Evolutionary conservation across 2,329 filamentous ascomycete species (phyloP).

Genomic region (Ophidiomyces ophidiicola): DNA sequence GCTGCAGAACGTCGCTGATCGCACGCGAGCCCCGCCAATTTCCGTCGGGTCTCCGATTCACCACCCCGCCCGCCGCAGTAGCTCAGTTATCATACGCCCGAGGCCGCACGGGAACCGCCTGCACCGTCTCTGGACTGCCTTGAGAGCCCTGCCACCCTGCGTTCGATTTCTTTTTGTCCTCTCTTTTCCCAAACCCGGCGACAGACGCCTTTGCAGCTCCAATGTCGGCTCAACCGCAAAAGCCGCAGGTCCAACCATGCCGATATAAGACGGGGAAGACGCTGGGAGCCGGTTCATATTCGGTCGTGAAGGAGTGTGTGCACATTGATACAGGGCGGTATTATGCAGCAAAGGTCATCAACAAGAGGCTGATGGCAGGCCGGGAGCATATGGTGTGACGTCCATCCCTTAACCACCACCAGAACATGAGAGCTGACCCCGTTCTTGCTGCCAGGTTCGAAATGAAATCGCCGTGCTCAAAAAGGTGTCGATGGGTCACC

Average conservation of each 20-base stretch:
- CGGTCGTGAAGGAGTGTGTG: conserved; percentile 96
- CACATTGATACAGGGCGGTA: conserved; percentile 96
- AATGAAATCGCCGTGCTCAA: conserved; percentile 98
- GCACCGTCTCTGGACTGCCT: no score
- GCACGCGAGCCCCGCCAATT: background rate
- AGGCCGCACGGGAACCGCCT: no score
- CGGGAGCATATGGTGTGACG: conserved; percentile 81
- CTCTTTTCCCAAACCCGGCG: background rate
- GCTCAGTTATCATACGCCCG: no score
- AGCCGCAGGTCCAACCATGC: conserved; percentile 75
- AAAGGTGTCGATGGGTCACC: conserved; percentile 96
- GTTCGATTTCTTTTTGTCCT: no score
- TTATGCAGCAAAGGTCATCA: conserved; percentile 98
- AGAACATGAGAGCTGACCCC: background rate
- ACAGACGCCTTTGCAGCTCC: conserved; percentile 19
- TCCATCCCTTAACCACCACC: conserved; percentile 19
- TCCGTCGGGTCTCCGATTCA: no score
- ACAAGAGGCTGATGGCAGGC: conserved; percentile 94
- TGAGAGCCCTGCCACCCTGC: no score
- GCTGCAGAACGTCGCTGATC: background rate
- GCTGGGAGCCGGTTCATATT: conserved; percentile 89
- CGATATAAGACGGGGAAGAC: conserved; percentile 99
- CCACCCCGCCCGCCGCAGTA: no score
- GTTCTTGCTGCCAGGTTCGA: conserved; percentile 52
- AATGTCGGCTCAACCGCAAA: conserved; percentile 12